phyloP scores from a whole-genome alignment of 345 rosid genomes.

The Murraya koenigii region DNA sequence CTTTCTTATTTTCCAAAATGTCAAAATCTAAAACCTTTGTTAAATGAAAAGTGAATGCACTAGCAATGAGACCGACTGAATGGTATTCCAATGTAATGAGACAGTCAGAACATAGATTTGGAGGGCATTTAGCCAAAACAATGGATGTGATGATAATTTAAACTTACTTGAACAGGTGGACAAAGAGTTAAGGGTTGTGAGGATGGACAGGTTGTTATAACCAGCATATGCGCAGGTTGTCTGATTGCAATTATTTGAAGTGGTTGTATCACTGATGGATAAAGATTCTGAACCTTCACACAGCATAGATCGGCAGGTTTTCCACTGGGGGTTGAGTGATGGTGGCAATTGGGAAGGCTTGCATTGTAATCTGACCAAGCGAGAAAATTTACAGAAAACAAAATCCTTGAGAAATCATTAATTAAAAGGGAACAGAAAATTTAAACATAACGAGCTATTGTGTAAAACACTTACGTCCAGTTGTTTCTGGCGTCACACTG shows the following conservation, averaged over 20 bases:
- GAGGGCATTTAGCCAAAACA: not conserved
- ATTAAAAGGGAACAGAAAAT: not conserved
- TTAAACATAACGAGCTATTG: not conserved
- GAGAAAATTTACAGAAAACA: not conserved
- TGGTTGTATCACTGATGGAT: conserved; percentile 41
- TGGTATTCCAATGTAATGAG: not conserved
- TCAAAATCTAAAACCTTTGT: not conserved
- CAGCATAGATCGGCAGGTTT: conserved; percentile 49
- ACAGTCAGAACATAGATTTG: not conserved
- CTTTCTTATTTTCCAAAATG: not conserved
- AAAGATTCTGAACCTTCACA: conserved; percentile 43
- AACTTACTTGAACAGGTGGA: conserved; percentile 45
- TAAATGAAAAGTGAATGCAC: not conserved
- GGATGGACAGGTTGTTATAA: conserved; percentile 38
- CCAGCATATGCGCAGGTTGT: conserved; percentile 73
- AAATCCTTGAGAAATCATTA: not conserved
- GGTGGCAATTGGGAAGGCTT: conserved; percentile 41
- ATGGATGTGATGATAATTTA: not conserved
- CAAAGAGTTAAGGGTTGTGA: conserved; percentile 31
- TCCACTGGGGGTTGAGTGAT: conserved; percentile 16
- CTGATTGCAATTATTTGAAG: conserved; percentile 33
- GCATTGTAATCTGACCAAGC: conserved; percentile 59
- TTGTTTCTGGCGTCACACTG: conserved; percentile 32
- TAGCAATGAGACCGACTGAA: not conserved
- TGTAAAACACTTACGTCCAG: conserved; percentile 35